Base-by-base conservation (phyloP, 2,329 filamentous ascomycete genomes). In the Cytospora schulzeri region DNA sequence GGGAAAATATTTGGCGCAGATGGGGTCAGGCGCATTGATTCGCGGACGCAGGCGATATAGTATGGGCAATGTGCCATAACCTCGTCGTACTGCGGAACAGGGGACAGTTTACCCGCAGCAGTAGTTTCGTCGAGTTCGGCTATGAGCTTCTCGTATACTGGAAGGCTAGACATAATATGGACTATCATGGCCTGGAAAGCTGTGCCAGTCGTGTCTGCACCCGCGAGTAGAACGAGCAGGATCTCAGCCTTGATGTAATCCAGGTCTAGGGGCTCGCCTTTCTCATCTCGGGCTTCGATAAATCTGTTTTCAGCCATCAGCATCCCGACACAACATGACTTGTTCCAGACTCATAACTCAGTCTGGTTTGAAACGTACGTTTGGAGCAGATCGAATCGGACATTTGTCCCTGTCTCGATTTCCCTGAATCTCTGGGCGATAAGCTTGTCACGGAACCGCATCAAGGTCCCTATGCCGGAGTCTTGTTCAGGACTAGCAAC, bases 361-460 rank as follows among this genome's bases (percentile, higher is more conserved):
- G 19, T 19, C 24, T 50, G 5, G 4, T 4, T 31, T 35, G 29
- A 2, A n/a, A 61, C 59, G 31, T 41, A 61, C 70, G 80, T 84
- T 68, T 87, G 84, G 6, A 88, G 75, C 0, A 87, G 74, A 69
- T 87, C 85, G 26, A 81, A 74, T 5, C 81, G 77, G 1, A 76
- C 77, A 7, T 73, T 70, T 0, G 77, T 74, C 1, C 80, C 82
- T 5, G 74, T 71, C 57, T 80, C 75, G 24, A 85, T 76, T 59
- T 84, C 81, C 29, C 76, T 71, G 28, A 80, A 73, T 0, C 85
- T 78, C 66, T 84, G 73, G 26, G 73, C 70, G 63, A 87, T 79
- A 2, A 87, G 76, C 29, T 77, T 76, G 68, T 87, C 84, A 4
- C 84, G 81, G 71, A 86, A 86, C 11, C 81, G 76, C 83, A 87